Percentiles rank a stretch among this genome's conserved stretches.
These are phyloP conservation scores for Mycena albidolilacea DNA, from an alignment of 768 basidiomycete genomes.

Conservation along the genomic window DNA sequence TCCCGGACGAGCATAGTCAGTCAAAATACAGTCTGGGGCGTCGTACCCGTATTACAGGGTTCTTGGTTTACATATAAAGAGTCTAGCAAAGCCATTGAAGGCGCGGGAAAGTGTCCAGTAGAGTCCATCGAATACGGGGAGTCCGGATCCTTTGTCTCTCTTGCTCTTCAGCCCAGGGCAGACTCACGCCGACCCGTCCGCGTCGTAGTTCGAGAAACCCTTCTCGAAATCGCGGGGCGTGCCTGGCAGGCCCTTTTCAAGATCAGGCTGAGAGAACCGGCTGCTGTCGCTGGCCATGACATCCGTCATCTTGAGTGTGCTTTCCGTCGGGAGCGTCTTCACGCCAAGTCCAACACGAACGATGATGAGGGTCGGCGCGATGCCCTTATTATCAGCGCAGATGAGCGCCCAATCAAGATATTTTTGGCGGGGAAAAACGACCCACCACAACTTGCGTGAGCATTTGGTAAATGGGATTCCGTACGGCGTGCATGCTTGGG, in stretches of 20 bases:
- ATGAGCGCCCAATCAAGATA: neutral
- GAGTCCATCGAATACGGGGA: too few relatives aligned
- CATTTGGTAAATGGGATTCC: conserved; percentile 39
- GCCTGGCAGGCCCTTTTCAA: too few relatives aligned
- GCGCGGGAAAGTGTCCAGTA: too few relatives aligned
- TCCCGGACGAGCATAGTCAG: too few relatives aligned
- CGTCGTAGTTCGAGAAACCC: neutral
- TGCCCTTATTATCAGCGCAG: conserved; percentile 42
- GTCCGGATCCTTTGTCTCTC: too few relatives aligned
- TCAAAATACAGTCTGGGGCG: too few relatives aligned
- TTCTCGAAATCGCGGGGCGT: neutral
- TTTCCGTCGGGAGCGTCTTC: conserved; percentile 8
- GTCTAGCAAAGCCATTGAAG: too few relatives aligned
- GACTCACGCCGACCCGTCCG: too few relatives aligned
- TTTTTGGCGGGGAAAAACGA: neutral
- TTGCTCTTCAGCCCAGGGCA: too few relatives aligned
- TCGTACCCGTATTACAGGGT: too few relatives aligned
- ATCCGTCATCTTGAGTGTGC: neutral
- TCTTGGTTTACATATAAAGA: too few relatives aligned
- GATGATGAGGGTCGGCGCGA: conserved; percentile 52
- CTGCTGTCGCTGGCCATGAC: neutral
- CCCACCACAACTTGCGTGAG: conserved; percentile 49
- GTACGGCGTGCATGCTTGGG: neutral
- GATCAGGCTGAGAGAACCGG: neutral
- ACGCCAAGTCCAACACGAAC: conserved; percentile 49